Conservation (phyloP, 352 stramenopile species). For the Globisporangium rhizosaccharum region DNA sequence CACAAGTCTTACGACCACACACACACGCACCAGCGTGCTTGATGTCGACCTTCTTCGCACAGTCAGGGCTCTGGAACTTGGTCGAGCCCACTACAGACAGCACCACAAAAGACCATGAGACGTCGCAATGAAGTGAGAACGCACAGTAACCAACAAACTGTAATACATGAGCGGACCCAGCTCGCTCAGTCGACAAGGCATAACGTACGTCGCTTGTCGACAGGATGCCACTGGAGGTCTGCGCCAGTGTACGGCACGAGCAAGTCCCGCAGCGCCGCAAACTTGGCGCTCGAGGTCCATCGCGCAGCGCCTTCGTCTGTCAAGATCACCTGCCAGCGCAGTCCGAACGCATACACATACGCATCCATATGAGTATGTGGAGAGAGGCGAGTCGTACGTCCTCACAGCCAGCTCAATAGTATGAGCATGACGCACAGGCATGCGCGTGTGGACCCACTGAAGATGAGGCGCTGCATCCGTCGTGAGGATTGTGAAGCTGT, state of each 20-base stretch:
- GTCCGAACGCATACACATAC: not conserved
- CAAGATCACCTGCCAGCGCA: conserved; percentile 53
- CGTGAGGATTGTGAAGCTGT: conserved; percentile 86
- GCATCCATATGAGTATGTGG: not conserved
- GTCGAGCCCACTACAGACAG: conserved; percentile 49
- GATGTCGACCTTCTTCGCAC: conserved; percentile 69
- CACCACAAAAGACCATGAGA: not conserved
- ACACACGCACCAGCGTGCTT: conserved; percentile 51
- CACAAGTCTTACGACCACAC: not conserved
- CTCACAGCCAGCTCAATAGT: not conserved
- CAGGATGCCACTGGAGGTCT: conserved; percentile 71
- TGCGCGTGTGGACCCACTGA: conserved; percentile 82
- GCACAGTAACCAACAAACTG: not conserved
- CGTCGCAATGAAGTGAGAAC: not conserved
- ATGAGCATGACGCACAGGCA: conserved; percentile 40
- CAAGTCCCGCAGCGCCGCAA: conserved; percentile 46
- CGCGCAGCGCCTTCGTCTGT: conserved; percentile 44
- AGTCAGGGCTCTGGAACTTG: conserved; percentile 73
- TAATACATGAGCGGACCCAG: too few species aligned
- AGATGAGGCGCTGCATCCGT: conserved; percentile 61
- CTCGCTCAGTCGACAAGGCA: not conserved
- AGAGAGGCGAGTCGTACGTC: not conserved
- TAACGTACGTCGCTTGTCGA: conserved; percentile 59
- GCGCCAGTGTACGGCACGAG: conserved; percentile 38
- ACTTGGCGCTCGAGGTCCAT: conserved; percentile 67